Base-by-base conservation (phyloP, 1,284 basidiomycete genomes). In the Rhodofomes roseus region DNA sequence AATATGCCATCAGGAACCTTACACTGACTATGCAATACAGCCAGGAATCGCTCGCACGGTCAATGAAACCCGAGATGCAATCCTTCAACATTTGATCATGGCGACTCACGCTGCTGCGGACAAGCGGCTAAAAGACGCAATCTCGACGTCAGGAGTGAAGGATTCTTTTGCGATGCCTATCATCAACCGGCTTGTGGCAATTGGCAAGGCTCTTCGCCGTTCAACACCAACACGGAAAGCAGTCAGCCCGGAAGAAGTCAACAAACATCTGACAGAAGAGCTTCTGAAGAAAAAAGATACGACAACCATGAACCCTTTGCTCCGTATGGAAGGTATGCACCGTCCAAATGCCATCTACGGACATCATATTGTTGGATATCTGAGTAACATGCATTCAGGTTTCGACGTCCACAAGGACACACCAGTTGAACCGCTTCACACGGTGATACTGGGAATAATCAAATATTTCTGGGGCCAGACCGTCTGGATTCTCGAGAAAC, bases 401-500 rank as follows among this genome's bases (percentile, higher is more conserved):
- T 31, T 70, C 25, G 52, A 70, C 34, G 50, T 65, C 12, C 67
- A 70, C 41, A 41, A 27, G 3, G 74, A 76, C 39, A 76, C 73
- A 0, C 74, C 73, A 0, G 68, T 66, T 0, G 73, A 76, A 51
- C 65, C 69, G 2, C 63, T 76, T 0, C 74, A 77, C 27, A 75
- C 70, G 0, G 60, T 71, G 5, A 68, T 76, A 0, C 67, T 77
- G 0, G 71, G 74, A 0, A 43, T 74, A 0, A 68, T 74, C 2
- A 77, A 76, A 22, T 77, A 77, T 25, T 70, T 71, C 34, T 76
- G 74, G 74, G 68, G 60, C 0, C 70, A 76, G 25, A 69, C 66
- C 0, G 55, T 66, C 0, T 66, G 41, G 27, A 53, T 68, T 4
- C 52, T 73, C 0, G 59, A 69, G 8, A 72, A 72, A 56, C n/a